phyloP scores from a whole-genome alignment of 257 asterid genomes.

The Echium plantagineum region DNA sequence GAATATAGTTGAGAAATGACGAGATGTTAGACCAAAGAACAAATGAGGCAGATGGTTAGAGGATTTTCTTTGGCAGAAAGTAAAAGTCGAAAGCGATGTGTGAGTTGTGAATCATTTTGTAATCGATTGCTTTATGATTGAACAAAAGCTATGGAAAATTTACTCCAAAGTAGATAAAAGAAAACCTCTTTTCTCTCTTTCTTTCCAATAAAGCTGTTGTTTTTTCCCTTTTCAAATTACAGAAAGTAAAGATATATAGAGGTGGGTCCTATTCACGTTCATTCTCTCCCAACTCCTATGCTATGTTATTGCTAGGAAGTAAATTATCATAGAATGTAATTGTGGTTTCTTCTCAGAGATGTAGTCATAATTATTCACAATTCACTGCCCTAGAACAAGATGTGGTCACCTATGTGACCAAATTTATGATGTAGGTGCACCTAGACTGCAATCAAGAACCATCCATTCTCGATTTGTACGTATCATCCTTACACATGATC shows the following conservation, averaged over 20 bases:
- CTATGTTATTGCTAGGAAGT: too few relatives aligned
- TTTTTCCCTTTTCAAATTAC: background rate
- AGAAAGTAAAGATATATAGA: background rate
- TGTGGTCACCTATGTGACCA: conserved; percentile 3
- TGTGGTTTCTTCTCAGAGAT: conserved; percentile 50
- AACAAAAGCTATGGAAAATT: conserved; percentile 9
- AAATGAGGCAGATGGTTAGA: conserved; percentile 55
- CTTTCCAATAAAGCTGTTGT: background rate
- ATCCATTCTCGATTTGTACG: too few relatives aligned
- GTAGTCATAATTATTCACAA: conserved; percentile 55
- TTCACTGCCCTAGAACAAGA: conserved; percentile 50
- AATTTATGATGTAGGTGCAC: background rate
- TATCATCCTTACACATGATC: too few relatives aligned
- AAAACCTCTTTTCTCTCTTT: background rate
- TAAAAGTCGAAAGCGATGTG: conserved; percentile 64
- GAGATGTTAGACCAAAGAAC: conserved; percentile 26
- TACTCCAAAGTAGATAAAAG: background rate
- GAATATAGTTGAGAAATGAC: too few relatives aligned
- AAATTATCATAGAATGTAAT: conserved; percentile 64
- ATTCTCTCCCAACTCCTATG: too few relatives aligned
- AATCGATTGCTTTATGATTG: conserved; percentile 95
- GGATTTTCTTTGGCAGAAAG: conserved; percentile 79
- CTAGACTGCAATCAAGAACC: too few relatives aligned
- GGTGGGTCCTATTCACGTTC: background rate
- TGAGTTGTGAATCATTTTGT: conserved; percentile 59